These are phyloP conservation scores for Debaryomyces psychrophilus DNA, from an alignment of 1,139 yeast genomes.

Conservation along the genomic window DNA sequence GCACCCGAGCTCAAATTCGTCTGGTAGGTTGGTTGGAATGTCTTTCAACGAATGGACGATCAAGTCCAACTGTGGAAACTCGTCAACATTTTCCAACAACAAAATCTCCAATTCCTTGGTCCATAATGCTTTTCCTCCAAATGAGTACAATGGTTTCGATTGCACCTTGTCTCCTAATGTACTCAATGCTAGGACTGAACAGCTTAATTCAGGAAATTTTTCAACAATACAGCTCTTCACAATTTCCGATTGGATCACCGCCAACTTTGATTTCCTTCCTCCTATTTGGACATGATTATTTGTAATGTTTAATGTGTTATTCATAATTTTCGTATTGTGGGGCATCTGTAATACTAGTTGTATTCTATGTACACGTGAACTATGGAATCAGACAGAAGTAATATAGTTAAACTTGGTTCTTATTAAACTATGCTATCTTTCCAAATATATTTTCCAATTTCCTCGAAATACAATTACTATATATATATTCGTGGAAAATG, in stretches of 20 bases:
- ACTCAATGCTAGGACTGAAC: constrained; percentile 75
- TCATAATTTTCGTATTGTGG: constrained; percentile 9
- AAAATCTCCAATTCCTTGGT: constrained; percentile 90
- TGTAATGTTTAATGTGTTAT: constrained; percentile 6
- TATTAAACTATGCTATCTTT: background rate
- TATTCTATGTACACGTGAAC: constrained; percentile 4
- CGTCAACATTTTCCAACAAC: constrained; percentile 63
- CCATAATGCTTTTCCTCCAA: constrained; percentile 97
- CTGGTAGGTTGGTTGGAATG: constrained; percentile 91
- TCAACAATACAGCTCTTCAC: constrained; percentile 64
- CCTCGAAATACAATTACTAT: background rate
- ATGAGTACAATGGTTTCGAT: constrained; percentile 83
- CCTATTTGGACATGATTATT: constrained; percentile 60
- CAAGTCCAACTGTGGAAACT: constrained; percentile 72
- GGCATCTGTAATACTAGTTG: constrained; percentile 7
- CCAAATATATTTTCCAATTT: background rate
- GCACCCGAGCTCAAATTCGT: constrained; percentile 87
- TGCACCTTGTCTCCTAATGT: constrained; percentile 92
- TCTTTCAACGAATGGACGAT: constrained; percentile 94
- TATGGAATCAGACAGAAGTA: background rate
- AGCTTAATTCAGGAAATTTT: constrained; percentile 59
- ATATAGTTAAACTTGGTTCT: background rate
- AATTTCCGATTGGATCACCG: constrained; percentile 81
- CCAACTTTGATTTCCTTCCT: constrained; percentile 85
- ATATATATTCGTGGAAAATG: background rate